phyloP scores from a whole-genome alignment of 1,284 basidiomycete species.

The Ganoderma sp. region DNA sequence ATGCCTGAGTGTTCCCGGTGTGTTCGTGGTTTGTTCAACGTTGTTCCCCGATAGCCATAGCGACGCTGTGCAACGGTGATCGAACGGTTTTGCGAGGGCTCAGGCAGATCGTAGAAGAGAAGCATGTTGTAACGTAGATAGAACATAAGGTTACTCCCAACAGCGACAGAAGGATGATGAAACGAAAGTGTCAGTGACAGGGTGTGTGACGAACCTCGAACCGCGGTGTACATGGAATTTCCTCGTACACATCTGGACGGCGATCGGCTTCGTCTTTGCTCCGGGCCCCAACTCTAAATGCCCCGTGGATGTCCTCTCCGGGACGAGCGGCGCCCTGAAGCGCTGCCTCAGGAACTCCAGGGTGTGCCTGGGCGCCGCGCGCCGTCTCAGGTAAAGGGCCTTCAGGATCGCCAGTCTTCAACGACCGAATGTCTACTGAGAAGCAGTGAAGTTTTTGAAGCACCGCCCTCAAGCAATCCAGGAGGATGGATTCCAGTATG shows the following conservation, averaged over 20 bases:
- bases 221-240: too few relatives aligned
- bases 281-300: neutral
- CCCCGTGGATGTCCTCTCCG: neutral
- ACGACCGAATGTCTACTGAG: neutral
- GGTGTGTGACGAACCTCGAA: neutral
- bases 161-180: neutral
- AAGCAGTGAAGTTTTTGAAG: neutral
- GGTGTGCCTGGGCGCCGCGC: neutral
- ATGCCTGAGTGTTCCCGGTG: neutral
- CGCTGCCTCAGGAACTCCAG: neutral
- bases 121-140: neutral
- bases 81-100: neutral
- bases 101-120: neutral
- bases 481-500: conserved; percentile 24
- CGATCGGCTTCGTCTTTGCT: neutral
- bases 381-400: neutral
- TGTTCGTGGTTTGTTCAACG: neutral
- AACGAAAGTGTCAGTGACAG: neutral
- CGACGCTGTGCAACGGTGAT: neutral
- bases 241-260: neutral
- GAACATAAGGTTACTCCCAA: neutral
- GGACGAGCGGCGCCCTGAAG: neutral
- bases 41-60: neutral
- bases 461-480: conserved; percentile 12
- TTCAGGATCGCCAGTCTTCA: too few relatives aligned